Conservation (phyloP, 257 asterid genomes). For the Coffea eugenioides region DNA sequence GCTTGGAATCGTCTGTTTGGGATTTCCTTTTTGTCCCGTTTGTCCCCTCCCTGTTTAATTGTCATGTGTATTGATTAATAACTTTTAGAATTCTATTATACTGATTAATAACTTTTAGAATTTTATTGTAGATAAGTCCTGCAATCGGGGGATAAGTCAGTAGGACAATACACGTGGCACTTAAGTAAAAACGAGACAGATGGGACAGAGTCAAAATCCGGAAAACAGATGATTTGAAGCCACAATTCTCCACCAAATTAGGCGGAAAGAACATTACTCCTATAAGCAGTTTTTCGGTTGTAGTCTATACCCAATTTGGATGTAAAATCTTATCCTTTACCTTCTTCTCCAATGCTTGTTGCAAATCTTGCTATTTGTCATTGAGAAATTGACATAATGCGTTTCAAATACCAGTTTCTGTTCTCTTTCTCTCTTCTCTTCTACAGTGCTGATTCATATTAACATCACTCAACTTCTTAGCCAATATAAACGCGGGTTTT, state of each 20-base stretch:
- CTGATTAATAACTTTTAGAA: no score
- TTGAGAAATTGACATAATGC: constrained; percentile 27
- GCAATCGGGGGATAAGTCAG: no score
- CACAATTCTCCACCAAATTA: constrained; percentile 1
- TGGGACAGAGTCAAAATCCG: no score
- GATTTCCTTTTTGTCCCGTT: no score
- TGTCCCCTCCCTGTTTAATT: no score
- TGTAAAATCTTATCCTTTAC: background rate
- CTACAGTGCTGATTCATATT: constrained; percentile 30
- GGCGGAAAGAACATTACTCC: constrained; percentile 4
- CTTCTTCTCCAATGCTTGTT: background rate
- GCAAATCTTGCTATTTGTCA: background rate
- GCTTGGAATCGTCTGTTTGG: no score
- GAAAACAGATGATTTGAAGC: no score
- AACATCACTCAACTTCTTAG: constrained; percentile 55
- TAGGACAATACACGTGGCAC: no score
- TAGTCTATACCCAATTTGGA: background rate
- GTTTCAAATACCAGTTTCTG: constrained; percentile 27
- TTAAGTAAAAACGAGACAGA: no score
- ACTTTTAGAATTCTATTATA: no score
- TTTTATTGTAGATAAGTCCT: no score
- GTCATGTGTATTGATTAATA: no score
- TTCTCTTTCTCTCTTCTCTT: constrained; percentile 33
- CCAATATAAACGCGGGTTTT: background rate
- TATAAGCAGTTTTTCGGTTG: background rate